A percentile compares a stretch with the other conserved stretches of the same genome.
These are phyloP conservation scores for Vaccinium macrocarpon DNA, from an alignment of 148 eudicot genomes.

Conservation along the genomic window DNA sequence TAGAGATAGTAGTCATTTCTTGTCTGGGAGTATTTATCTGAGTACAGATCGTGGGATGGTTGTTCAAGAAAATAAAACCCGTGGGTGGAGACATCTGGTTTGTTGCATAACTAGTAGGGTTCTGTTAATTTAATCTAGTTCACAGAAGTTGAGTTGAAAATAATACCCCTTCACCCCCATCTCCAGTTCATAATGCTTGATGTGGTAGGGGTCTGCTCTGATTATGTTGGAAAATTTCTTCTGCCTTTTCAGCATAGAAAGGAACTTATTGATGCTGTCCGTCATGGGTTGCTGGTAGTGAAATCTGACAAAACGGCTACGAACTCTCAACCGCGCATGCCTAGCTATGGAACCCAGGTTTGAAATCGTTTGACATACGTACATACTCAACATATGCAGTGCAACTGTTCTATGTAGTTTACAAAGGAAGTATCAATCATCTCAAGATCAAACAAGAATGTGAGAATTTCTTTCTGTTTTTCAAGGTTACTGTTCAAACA, in stretches of 20 bases:
- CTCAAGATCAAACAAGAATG: background rate
- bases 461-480: background rate
- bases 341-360: conserved; percentile 98
- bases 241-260: conserved; percentile 67
- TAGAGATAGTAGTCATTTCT: background rate
- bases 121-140: conserved; percentile 1
- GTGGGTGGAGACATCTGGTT: background rate
- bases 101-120: background rate
- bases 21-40: background rate
- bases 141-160: background rate
- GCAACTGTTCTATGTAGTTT: background rate
- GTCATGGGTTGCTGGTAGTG: conserved; percentile 61
- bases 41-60: background rate
- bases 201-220: background rate
- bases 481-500: conserved; percentile 90
- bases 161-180: background rate
- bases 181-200: background rate
- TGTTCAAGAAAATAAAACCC: background rate
- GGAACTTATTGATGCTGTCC: conserved; percentile 77
- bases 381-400: background rate
- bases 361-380: background rate
- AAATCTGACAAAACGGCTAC: conserved; percentile 67
- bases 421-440: background rate
- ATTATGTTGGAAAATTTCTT: background rate
- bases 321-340: conserved; percentile 69